Evolutionary conservation across 345 rosid genomes (phyloP).

Genomic region (Lepidium africanum): DNA sequence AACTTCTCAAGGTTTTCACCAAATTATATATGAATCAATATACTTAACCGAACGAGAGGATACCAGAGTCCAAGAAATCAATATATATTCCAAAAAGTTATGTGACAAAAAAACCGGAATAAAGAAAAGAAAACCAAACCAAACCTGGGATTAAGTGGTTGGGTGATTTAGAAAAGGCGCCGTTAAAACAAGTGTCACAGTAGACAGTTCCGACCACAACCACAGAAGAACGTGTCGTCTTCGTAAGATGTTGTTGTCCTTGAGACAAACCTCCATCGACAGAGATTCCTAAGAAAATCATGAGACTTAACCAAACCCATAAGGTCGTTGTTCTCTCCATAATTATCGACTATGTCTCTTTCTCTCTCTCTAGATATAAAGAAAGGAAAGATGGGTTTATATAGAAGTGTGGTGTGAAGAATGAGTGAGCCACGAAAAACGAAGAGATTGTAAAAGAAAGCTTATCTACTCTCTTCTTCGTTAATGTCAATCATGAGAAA

Average conservation of each 20-base stretch:
- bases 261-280: not conserved
- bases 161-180: slow-evolving; percentile 37
- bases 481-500: slow-evolving; percentile 23
- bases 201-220: slow-evolving; percentile 77
- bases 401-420: not conserved
- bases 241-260: slow-evolving; percentile 16
- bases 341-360: slow-evolving; percentile 3
- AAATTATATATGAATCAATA: too few relatives aligned
- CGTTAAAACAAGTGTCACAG: slow-evolving; percentile 80
- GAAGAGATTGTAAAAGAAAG: slow-evolving; percentile 16
- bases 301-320: slow-evolving; percentile 10
- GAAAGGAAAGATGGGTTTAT: not conserved
- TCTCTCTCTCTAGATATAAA: not conserved
- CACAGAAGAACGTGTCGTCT: slow-evolving; percentile 45
- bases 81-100: too few relatives aligned
- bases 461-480: slow-evolving; percentile 12
- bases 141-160: slow-evolving; percentile 80
- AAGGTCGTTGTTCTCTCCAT: slow-evolving; percentile 18
- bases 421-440: slow-evolving; percentile 9
- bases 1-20: too few relatives aligned
- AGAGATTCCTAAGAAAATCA: slow-evolving; percentile 10
- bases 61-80: too few relatives aligned
- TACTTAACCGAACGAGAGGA: too few relatives aligned
- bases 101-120: too few relatives aligned
- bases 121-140: not conserved